Evolutionary conservation across 805 yeast species (phyloP).

Genomic region (Candida gorgasii): DNA sequence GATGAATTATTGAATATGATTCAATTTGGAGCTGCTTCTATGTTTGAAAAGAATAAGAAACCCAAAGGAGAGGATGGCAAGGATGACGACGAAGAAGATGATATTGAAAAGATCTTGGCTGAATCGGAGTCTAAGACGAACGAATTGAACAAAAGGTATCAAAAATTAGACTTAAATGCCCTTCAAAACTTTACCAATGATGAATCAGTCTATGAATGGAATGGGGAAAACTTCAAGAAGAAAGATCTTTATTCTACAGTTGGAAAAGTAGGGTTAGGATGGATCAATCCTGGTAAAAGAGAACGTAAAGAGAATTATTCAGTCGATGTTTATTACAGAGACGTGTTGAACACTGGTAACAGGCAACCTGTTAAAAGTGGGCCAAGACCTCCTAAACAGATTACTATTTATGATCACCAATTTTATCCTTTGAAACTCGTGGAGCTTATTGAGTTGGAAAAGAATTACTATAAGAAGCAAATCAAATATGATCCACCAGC

Average conservation of each 20-base stretch:
- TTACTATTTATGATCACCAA: constrained; percentile 86
- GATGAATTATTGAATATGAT: constrained; percentile 80
- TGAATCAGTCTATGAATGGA: constrained; percentile 79
- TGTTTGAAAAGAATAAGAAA: constrained; percentile 42
- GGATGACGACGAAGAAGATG: constrained; percentile 48
- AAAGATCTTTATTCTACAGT: constrained; percentile 53
- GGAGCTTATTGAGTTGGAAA: constrained; percentile 79
- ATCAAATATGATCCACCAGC: constrained; percentile 50
- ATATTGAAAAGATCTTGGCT: constrained; percentile 60
- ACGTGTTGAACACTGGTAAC: constrained; percentile 73
- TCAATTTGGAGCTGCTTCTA: constrained; percentile 77
- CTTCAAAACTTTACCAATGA: constrained; percentile 73
- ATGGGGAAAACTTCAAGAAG: constrained; percentile 78
- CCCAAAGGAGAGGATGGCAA: constrained; percentile 22
- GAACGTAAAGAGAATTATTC: constrained; percentile 84
- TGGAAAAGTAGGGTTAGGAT: constrained; percentile 53
- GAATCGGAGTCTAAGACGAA: constrained; percentile 65
- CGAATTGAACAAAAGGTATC: constrained; percentile 62
- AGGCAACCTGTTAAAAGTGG: constrained; percentile 44
- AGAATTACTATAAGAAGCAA: constrained; percentile 70
- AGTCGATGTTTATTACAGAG: constrained; percentile 84
- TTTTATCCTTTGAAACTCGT: constrained; percentile 77
- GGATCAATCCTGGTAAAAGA: constrained; percentile 87
- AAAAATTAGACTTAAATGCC: constrained; percentile 71
- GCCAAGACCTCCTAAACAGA: constrained; percentile 83